phyloP scores from a whole-genome alignment of 2,329 filamentous ascomycete species.

The Penicillium sp. region DNA sequence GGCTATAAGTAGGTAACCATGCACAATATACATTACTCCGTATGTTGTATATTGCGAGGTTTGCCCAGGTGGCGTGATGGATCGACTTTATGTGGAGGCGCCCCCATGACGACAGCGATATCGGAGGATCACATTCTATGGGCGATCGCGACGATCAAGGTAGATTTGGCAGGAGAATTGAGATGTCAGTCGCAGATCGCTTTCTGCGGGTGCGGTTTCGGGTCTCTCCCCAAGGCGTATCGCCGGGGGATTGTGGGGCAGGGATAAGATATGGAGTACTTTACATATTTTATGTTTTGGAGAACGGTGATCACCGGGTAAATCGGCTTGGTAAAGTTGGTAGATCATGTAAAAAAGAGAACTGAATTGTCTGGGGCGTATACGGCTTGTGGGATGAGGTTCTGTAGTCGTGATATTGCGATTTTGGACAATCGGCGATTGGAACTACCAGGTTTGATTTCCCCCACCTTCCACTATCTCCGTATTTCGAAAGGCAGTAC shows the following conservation, averaged over 20 bases:
- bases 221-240: neutral
- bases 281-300: neutral
- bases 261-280: neutral
- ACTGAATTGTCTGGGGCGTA: neutral
- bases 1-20: neutral
- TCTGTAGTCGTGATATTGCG: neutral
- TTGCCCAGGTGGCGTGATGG: constrained; percentile 16
- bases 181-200: constrained; percentile 11
- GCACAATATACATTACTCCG: neutral
- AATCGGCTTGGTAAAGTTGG: constrained; percentile 10
- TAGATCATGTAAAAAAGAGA: constrained; percentile 7
- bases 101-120: constrained; percentile 14
- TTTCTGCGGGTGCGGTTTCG: neutral
- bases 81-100: neutral
- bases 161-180: constrained; percentile 3
- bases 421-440: neutral
- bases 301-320: constrained; percentile 15
- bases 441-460: neutral
- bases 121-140: constrained; percentile 12
- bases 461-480: neutral
- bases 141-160: constrained; percentile 7
- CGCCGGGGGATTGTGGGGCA: constrained; percentile 16
- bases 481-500: neutral
- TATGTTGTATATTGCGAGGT: neutral
- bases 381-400: neutral